Evolutionary conservation across 306 rosid species (phyloP).

Genomic region (Prunus padus): DNA sequence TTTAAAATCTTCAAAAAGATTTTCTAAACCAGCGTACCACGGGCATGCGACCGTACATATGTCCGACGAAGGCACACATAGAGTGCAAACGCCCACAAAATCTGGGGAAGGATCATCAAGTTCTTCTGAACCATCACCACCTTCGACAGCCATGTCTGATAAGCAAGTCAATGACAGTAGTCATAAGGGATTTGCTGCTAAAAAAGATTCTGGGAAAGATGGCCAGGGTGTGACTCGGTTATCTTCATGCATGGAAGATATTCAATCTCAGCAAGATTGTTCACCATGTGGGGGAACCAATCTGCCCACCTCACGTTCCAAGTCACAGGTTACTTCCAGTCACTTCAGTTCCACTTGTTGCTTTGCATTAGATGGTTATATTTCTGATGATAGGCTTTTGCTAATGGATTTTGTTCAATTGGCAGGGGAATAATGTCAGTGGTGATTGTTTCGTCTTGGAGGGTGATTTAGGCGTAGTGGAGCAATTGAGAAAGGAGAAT

Average conservation of each 20-base stretch:
- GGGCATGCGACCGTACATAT: conserved; percentile 25
- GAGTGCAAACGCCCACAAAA: conserved; percentile 23
- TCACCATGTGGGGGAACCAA: conserved; percentile 35
- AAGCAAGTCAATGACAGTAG: conserved; percentile 34
- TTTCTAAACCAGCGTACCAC: conserved; percentile 10
- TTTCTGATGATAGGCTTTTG: neutral
- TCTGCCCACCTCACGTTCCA: conserved; percentile 22
- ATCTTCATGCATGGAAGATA: conserved; percentile 31
- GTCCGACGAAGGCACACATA: conserved; percentile 26
- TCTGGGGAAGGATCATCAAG: conserved; percentile 22
- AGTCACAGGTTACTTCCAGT: conserved; percentile 43
- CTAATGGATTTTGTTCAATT: conserved; percentile 19
- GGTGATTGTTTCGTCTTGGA: conserved; percentile 15
- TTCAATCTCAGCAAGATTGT: conserved; percentile 28
- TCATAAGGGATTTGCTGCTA: conserved; percentile 23
- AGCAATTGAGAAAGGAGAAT: conserved; percentile 67
- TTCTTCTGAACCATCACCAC: conserved; percentile 39
- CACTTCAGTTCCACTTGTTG: neutral
- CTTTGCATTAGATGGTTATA: neutral
- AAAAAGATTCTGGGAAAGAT: conserved; percentile 30
- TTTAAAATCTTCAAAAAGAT: conserved; percentile 36
- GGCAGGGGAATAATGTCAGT: conserved; percentile 46
- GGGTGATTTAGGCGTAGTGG: conserved; percentile 30
- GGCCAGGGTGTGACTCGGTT: conserved; percentile 5
- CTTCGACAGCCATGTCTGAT: conserved; percentile 34